Base-by-base conservation (phyloP, 2,329 filamentous ascomycete genomes). In the Cladosporium colombiae region DNA sequence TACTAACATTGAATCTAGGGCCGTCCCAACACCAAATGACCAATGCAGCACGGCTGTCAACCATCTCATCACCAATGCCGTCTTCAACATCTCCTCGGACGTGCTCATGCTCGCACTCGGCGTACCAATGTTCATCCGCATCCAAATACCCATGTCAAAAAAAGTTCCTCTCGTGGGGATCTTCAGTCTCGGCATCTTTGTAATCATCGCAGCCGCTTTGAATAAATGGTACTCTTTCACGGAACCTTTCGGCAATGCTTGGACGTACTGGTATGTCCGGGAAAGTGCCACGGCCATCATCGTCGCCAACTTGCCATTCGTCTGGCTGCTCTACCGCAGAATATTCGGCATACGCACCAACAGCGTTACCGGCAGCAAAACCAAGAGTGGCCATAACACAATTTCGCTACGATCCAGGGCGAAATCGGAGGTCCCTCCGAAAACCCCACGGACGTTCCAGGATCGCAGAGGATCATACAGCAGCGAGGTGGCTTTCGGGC, bases 141-240 rank as follows among this genome's bases (percentile, higher is more conserved):
- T 80, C 56, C 74, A 76, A 11, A 69, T 83, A 14, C 81, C 81
- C 0, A 74, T 71, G 66, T 76, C 78, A 65, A 81, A 84, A 65
- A 88, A 88, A 72, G 56, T 83, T 0, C 80, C 85, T 0, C 76
- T 89, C 0, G 80, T 84, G 56, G 79, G 77, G 33, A 81, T 89
- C 35, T 88, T 89, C 73, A 78, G 81, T 2, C 78, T 89, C 2
- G 87, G 86, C 0, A 71, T 83, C 4, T 84, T 86, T 66, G 77
- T 83, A 69, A 85, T 89, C 62, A 76, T 88, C 14, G 83, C 84
- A 23, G 84, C 86, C 13, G 80, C 84, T 6, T 76, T 88, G n/a
- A 88, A 87, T 76, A 87, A 88, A 66, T 86, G 86, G 71, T 87
- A 87, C 76, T 86, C 84, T 56, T 87, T 89, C 67, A 82, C 77